Evolutionary conservation across 106 monocot genomes (phyloP).

Genomic region (Phalaenopsis aphrodite): DNA sequence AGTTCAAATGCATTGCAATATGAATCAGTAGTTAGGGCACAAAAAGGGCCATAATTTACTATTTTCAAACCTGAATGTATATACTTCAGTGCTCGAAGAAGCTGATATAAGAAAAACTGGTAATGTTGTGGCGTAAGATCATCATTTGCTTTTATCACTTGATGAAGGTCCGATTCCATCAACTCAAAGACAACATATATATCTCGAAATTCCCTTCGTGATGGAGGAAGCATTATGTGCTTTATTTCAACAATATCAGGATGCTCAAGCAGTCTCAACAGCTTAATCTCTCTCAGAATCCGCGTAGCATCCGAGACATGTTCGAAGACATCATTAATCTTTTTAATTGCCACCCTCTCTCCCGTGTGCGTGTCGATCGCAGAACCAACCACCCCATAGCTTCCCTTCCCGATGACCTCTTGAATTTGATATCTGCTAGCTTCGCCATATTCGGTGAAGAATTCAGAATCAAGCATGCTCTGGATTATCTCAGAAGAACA

Average conservation of each 20-base stretch:
- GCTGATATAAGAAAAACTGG: constrained; percentile 60
- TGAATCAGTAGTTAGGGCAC: not conserved
- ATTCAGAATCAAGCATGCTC: constrained; percentile 32
- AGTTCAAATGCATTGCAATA: not conserved
- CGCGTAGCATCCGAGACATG: constrained; percentile 60
- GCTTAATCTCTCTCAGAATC: constrained; percentile 59
- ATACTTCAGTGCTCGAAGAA: constrained; percentile 50
- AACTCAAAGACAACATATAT: constrained; percentile 62
- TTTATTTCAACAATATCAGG: constrained; percentile 61
- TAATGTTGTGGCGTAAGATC: constrained; percentile 56
- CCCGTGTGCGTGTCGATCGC: constrained; percentile 39
- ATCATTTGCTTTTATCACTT: constrained; percentile 59
- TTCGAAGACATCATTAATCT: constrained; percentile 62
- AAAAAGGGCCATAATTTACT: not conserved
- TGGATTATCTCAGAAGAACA: constrained; percentile 10
- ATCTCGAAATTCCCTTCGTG: constrained; percentile 49
- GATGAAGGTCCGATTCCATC: constrained; percentile 68
- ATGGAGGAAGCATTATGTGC: constrained; percentile 62
- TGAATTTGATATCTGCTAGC: constrained; percentile 47
- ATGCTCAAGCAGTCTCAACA: constrained; percentile 43
- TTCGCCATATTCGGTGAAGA: constrained; percentile 63
- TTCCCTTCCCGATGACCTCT: constrained; percentile 58
- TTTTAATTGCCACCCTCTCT: constrained; percentile 53
- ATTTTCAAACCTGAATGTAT: constrained; percentile 38
- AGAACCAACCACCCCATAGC: constrained; percentile 55